These are phyloP conservation scores for Trichoderma simmonsii DNA, from an alignment of 2,329 filamentous ascomycete genomes.

Conservation along the genomic window DNA sequence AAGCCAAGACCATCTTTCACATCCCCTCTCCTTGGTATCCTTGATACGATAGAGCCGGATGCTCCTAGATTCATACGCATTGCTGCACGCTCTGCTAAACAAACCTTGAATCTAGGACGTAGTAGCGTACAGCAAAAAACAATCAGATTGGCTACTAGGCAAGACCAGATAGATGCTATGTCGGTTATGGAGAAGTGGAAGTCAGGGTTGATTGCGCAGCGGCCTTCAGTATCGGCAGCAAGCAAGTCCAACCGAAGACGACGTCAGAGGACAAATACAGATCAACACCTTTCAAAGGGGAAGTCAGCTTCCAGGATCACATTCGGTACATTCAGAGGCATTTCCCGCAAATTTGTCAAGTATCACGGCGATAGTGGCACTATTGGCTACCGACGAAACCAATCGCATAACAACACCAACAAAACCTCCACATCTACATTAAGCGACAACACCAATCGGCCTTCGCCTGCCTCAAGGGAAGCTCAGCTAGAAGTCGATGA, in stretches of 20 bases:
- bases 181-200: conserved; percentile 55
- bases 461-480: conserved; percentile 34
- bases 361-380: conserved; percentile 28
- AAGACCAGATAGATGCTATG: conserved; percentile 57
- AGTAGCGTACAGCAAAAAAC: conserved; percentile 53
- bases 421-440: neutral
- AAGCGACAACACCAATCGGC: neutral
- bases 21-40: conserved; percentile 54
- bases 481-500: conserved; percentile 56
- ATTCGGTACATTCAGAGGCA: neutral
- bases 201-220: conserved; percentile 48
- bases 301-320: neutral
- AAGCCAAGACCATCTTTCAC: conserved; percentile 17
- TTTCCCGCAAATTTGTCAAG: conserved; percentile 31
- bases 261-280: conserved; percentile 23
- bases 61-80: conserved; percentile 59
- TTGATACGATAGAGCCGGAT: conserved; percentile 54
- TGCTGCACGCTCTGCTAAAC: conserved; percentile 56
- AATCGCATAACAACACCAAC: neutral
- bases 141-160: conserved; percentile 59
- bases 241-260: conserved; percentile 19
- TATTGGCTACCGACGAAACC: conserved; percentile 26
- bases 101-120: conserved; percentile 48
- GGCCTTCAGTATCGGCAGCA: conserved; percentile 31
- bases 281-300: neutral